Evolutionary conservation across 176 grass and related monocot species (phyloP), one percentile per base, ranked within the genome.

Genomic region (Secale cereale): DNA sequence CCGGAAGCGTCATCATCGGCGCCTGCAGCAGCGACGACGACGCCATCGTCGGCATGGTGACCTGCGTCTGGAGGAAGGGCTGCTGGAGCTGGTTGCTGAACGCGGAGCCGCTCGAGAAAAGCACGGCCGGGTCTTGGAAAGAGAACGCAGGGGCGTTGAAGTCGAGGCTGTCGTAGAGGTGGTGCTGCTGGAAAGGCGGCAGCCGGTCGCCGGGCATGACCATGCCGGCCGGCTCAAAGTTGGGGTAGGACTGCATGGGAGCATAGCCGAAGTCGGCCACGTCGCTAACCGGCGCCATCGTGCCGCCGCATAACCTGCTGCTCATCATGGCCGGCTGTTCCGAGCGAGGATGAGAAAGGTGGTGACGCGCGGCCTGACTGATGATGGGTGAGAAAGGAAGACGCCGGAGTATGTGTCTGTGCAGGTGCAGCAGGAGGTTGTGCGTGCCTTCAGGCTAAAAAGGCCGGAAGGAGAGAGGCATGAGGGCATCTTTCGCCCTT

Each of bases 261-360:
- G 76, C 16, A 77, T 82, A 89, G 43, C 77, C 64, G 74, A 84
- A 92, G 70, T 81, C 83, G 65, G 28, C 50, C n/a, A 32, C 32
- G 54, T 83, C 84, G 27, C 22, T 9, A 20, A 66, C 1, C 11
- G 74, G 66, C 7, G 83, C 59, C 33, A 91, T 89, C 4, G 78
- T 59, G 78, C 66, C 82, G 68, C 62, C n/a, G 89, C 70, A 80
- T 59, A 88, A 46, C 64, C 79, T 82, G 54, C 40, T 72, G 87
- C 82, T 85, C 88, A 88, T 88, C 92, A 91, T 82, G 70, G 30
- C 43, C 19, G 54, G 40, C 41, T n/a, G 2, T 74, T 7, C 23
- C 40, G 70, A 14, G 27, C 28, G 15, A 35, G 4, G 46, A 17
- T 50, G 46, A 50, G 46, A 50, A 26, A 59, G 77, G 10, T 37